Evolutionary conservation across 2,329 filamentous ascomycete species (phyloP).

Genomic region (Botryotinia narcissicola): DNA sequence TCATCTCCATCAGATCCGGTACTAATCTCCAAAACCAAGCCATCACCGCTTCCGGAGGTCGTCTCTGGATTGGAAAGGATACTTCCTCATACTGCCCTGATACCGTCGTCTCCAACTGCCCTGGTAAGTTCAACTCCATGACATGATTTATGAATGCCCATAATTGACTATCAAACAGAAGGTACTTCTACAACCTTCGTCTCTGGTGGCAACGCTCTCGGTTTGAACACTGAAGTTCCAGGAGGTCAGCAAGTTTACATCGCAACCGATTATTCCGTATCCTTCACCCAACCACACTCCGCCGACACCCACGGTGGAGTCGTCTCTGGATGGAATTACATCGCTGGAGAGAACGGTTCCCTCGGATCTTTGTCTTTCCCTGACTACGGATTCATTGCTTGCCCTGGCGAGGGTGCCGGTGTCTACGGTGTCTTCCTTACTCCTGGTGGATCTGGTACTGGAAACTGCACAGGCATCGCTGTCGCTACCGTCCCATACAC

Average conservation of each 20-base stretch:
- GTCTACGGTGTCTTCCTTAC: background rate
- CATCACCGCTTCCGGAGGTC: background rate
- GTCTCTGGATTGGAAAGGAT: conserved; percentile 14
- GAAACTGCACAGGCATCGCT: conserved; percentile 5
- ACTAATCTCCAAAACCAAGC: background rate
- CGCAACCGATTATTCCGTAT: background rate
- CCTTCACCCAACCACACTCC: conserved; percentile 8
- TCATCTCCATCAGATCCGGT: conserved; percentile 26
- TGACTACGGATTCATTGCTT: conserved; percentile 16
- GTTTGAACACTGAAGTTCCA: conserved; percentile 3
- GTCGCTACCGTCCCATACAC: background rate
- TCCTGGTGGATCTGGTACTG: background rate
- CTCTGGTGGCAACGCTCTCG: background rate
- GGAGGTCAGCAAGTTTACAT: conserved; percentile 20
- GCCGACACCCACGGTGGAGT: background rate
- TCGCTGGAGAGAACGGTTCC: background rate
- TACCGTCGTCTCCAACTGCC: background rate
- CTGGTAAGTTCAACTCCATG: background rate
- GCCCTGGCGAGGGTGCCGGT: background rate
- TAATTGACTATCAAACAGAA: background rate
- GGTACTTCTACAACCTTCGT: background rate
- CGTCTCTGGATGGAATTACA: background rate
- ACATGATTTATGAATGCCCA: too few species aligned
- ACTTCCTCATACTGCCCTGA: conserved; percentile 29
- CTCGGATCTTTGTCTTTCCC: background rate